Base-by-base conservation (phyloP, 257 asterid species). In the Lycium barbarum region DNA sequence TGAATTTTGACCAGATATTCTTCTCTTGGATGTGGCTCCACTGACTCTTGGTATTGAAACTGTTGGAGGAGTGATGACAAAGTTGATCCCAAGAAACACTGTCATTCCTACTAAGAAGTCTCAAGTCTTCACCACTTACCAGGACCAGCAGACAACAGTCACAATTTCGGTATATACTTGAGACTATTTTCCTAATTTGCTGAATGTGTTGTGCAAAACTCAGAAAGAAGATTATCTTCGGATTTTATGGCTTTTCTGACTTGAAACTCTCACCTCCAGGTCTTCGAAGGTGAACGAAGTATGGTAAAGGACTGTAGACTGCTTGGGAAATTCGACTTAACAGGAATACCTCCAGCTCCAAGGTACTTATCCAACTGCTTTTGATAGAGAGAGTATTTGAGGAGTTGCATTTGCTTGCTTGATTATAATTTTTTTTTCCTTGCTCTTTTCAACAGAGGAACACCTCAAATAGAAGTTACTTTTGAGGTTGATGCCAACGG, bases 51-150 rank as follows among this genome's bases (percentile, higher is more conserved):
- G 98, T 18, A 95, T 93, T 73, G 98, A 95, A 86, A 93, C 98
- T 26, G 98, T 95, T 85, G 98, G 98, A 15, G 98, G 98, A 51
- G 96, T 95, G 84, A 95, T 95, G 98, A 95, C 98, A 80, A 95
- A 95, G 85, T 90, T 95, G 94, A 95, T 95, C 47, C 98, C 98
- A 14, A 91, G 98, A 78, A 93, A 93, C 90, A 93, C 95, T 0
- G 96, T 87, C 14, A 91, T 93, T 84, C 97, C 98, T 18, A 91
- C 95, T 82, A 93, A 93, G 81, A 95, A 93, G 85, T 95, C 98
- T 79, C 98, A 93, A 91, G 97, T 93, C 54, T 95, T 93, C 89
- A 91, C 96, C 53, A 93, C 98, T 47, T 95, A 93, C 88, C 95
- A 93, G 86, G 98, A 95, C 79, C 98, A 93, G 84, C 98, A 95